Percentiles rank a stretch among this genome's conserved stretches.
Evolutionary conservation across 2,329 filamentous ascomycete genomes (phyloP).

Genomic region (Boeremia lycopersici): DNA sequence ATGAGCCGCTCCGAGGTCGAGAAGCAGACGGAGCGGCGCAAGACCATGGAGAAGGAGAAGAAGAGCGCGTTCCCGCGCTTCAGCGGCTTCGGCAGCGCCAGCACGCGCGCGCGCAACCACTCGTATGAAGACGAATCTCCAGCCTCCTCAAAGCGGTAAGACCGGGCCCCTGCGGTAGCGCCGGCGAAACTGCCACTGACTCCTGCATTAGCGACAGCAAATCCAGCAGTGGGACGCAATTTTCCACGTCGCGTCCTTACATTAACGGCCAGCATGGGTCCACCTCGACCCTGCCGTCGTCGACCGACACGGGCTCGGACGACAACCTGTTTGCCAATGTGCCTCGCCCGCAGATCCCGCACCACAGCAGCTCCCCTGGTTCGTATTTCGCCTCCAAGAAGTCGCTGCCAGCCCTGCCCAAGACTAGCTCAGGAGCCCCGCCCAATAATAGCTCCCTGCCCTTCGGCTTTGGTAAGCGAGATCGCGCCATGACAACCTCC

Average conservation of each 20-base stretch:
- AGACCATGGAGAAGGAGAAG: conserved; percentile 41
- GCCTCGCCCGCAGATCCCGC: conserved; percentile 36
- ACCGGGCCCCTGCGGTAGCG: conserved; percentile 28
- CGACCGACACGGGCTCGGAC: conserved; percentile 45
- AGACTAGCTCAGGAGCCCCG: conserved; percentile 28
- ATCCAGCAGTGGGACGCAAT: conserved; percentile 49
- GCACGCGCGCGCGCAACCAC: conserved; percentile 41
- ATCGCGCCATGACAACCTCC: conserved; percentile 55
- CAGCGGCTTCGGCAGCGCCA: conserved; percentile 36
- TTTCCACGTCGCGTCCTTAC: conserved; percentile 43
- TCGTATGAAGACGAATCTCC: conserved; percentile 47
- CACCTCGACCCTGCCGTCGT: conserved; percentile 49
- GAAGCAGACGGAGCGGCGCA: conserved; percentile 33
- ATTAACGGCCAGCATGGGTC: conserved; percentile 46
- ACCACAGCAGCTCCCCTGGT: conserved; percentile 38
- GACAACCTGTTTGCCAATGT: conserved; percentile 46
- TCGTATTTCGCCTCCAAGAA: conserved; percentile 34
- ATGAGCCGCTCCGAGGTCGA: conserved; percentile 42
- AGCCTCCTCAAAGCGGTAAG: conserved; percentile 46
- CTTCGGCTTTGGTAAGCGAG: conserved; percentile 23
- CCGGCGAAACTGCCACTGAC: conserved; percentile 40
- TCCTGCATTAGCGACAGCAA: conserved; percentile 46
- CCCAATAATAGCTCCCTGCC: conserved; percentile 23
- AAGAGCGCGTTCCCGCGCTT: conserved; percentile 43
- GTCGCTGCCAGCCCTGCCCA: conserved; percentile 36